Evolutionary conservation across 441 rosid genomes (phyloP), one percentile per base, ranked within the genome.

Genomic region (Manihot esculenta): DNA sequence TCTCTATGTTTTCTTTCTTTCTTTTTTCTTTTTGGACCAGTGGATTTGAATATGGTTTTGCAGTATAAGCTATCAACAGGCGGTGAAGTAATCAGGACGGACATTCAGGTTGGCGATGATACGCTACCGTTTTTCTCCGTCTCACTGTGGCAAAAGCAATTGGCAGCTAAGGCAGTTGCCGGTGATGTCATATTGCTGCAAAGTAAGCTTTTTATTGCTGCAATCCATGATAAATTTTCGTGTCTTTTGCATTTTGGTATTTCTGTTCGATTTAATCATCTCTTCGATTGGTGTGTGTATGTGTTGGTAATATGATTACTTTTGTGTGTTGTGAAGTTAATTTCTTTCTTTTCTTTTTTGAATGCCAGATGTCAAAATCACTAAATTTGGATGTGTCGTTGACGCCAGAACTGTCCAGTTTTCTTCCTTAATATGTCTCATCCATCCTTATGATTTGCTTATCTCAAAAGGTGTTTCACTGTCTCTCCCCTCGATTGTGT

Each of bases 51-150:
- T 5, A 0, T 45, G 17, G 2, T 35, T 27, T 20, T 44, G 9
- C 81, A 85, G 92, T 84, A 77, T 61, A 84, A 79, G 76, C 42
- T 82, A 60, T 66, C 84, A 2, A 77, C 71, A 42, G 87, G 88
- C 2, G 84, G 87, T 55, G 84, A 83, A 35, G 68, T 81, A 38
- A 62, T 87, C 48, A 76, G 84, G 80, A 87, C 82, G 0, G 91
- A 87, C 72, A 77, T 87, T 58, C 87, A 77, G 71, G 89, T 85
- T 0, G 88, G 92, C 17, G 89, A 87, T 61, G 84, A 87, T 66
- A 80, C 88, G 68, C 75, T 70, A 41, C 78, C 85, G 18, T 74
- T 77, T 38, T 85, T 85, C 77, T 68, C 79, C 3, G 80, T 87
- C 51, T 73, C 85, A 42, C 58, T 84, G 21, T 87, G 92, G 92